Evolutionary conservation across 2,329 filamentous ascomycete genomes (phyloP).

Genomic region (Exophiala aquamarina): DNA sequence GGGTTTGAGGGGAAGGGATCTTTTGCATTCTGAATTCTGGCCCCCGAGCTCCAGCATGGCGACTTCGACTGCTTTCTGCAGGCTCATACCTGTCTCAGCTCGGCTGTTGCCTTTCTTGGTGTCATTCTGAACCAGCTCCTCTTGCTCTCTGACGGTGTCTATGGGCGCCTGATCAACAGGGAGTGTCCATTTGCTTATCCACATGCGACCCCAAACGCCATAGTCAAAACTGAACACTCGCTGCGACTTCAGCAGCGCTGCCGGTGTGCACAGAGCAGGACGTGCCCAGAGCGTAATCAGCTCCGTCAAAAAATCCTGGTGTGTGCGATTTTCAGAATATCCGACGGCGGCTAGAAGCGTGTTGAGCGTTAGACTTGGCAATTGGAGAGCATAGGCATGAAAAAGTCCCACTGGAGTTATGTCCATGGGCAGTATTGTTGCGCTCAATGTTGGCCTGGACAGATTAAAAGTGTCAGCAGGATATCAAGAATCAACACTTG

Average conservation of each 20-base stretch:
- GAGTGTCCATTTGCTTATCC: not conserved
- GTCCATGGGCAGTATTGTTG: constrained; percentile 2
- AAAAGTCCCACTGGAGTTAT: not conserved
- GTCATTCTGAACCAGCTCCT: too few species aligned
- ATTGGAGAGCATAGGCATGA: not conserved
- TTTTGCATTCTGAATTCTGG: too few species aligned
- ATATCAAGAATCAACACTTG: too few species aligned
- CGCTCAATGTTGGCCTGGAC: too few species aligned
- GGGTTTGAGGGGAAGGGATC: too few species aligned
- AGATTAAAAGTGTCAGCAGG: too few species aligned
- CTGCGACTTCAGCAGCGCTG: constrained; percentile 1
- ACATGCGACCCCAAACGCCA: not conserved
- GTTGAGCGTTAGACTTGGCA: not conserved
- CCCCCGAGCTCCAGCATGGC: not conserved
- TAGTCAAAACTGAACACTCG: not conserved
- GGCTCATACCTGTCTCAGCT: not conserved
- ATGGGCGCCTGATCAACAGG: too few species aligned
- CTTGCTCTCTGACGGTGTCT: too few species aligned
- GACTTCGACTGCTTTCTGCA: not conserved
- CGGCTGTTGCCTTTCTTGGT: not conserved
- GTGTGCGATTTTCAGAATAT: not conserved
- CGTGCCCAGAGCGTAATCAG: not conserved
- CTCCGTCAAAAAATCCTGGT: constrained; percentile 4
- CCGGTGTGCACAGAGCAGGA: not conserved
- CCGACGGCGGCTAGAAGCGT: not conserved